phyloP scores from a whole-genome alignment of 2,329 filamentous ascomycete species.

The Ceratocystis colombiana region DNA sequence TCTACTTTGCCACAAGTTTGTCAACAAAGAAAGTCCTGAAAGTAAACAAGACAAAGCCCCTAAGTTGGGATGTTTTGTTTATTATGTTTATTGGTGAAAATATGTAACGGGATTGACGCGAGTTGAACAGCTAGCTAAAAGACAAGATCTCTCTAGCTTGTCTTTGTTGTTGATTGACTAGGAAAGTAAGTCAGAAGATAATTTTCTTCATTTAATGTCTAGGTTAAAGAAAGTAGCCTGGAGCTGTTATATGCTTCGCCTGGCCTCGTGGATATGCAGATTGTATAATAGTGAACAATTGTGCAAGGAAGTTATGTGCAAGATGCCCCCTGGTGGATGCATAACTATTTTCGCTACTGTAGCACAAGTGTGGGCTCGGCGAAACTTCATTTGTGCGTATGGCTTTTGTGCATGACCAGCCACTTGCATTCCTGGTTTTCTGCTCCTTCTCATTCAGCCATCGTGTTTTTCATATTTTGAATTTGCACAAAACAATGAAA shows the following conservation, averaged over 20 bases:
- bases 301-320: not conserved
- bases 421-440: conserved; percentile 19
- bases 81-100: no score
- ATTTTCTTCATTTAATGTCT: not conserved
- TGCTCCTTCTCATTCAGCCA: not conserved
- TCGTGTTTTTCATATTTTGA: conserved; percentile 5
- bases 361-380: not conserved
- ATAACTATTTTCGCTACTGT: conserved; percentile 4
- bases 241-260: not conserved
- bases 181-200: not conserved
- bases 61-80: no score
- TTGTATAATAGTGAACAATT: not conserved
- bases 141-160: not conserved
- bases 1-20: conserved; percentile 7
- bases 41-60: not conserved
- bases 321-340: not conserved
- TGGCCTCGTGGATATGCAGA: not conserved
- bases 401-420: conserved; percentile 20
- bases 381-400: not conserved
- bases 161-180: not conserved
- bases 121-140: not conserved
- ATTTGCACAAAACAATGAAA: conserved; percentile 16
- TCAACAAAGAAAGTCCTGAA: conserved; percentile 1
- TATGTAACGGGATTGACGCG: no score
- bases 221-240: not conserved